A percentile compares a stretch with the other conserved stretches of the same genome.
These are phyloP conservation scores for Salvia hispanica DNA, from an alignment of 257 asterid species.

Conservation along the genomic window DNA sequence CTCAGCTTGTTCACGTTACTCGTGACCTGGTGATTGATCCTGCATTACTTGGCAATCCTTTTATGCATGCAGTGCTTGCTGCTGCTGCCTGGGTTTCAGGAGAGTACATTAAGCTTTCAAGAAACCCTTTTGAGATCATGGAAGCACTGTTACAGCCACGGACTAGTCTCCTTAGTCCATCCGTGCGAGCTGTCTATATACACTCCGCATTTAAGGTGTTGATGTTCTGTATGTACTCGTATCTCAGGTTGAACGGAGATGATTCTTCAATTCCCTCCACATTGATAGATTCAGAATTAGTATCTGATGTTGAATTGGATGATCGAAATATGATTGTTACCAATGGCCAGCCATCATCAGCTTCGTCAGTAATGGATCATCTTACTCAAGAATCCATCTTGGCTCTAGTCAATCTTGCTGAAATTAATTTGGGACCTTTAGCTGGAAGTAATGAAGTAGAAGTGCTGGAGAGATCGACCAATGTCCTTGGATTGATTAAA, in stretches of 20 bases:
- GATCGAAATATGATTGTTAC: conserved; percentile 39
- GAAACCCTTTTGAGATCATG: conserved; percentile 79
- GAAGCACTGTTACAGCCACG: conserved; percentile 92
- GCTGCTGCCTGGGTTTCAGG: conserved; percentile 96
- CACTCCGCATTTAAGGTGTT: conserved; percentile 81
- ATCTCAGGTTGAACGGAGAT: conserved; percentile 50
- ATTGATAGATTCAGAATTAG: conserved; percentile 39
- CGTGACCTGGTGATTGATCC: conserved; percentile 93
- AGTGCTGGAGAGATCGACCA: conserved; percentile 80
- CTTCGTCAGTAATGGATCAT: conserved; percentile 38
- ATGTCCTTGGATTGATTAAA: conserved; percentile 70
- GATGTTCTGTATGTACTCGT: conserved; percentile 58
- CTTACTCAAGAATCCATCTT: conserved; percentile 52
- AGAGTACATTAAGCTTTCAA: conserved; percentile 81
- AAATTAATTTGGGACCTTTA: conserved; percentile 65
- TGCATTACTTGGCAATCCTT: conserved; percentile 83
- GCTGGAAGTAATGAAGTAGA: conserved; percentile 79
- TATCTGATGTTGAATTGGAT: conserved; percentile 51
- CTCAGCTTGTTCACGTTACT: conserved; percentile 74
- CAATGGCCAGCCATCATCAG: conserved; percentile 38
- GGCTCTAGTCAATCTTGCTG: conserved; percentile 63
- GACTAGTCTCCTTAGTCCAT: conserved; percentile 70
- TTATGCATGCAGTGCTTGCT: conserved; percentile 64
- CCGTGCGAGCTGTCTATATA: conserved; percentile 75
- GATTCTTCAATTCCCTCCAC: conserved; percentile 37